These are phyloP conservation scores for Phytophthora tentaculata DNA, from an alignment of 352 stramenopile genomes.

Conservation along the genomic window DNA sequence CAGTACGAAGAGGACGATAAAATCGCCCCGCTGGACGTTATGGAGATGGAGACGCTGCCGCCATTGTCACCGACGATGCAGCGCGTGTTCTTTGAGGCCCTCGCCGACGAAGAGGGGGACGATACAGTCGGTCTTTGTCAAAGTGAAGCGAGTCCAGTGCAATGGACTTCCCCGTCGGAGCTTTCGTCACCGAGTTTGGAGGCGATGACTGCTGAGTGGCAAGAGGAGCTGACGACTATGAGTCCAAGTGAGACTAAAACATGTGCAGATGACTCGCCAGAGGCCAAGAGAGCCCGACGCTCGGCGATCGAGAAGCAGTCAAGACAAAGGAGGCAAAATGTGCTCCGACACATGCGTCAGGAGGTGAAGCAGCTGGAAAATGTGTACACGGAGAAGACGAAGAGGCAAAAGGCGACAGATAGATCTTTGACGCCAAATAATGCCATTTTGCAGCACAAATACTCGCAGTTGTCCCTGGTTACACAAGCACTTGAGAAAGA, in stretches of 20 bases:
- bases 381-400: conserved; percentile 45
- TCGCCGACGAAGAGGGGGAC: conserved; percentile 23
- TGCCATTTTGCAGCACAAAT: conserved; percentile 32
- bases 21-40: conserved; percentile 7
- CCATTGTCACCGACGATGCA: conserved; percentile 34
- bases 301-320: conserved; percentile 70
- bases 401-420: conserved; percentile 17
- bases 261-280: conserved; percentile 13
- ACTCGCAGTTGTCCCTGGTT: conserved; percentile 44
- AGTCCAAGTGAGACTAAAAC: conserved; percentile 28
- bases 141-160: conserved; percentile 11
- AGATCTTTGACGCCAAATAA: not conserved
- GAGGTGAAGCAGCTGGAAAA: conserved; percentile 58
- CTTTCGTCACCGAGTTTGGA: conserved; percentile 25
- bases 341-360: conserved; percentile 50
- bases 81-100: conserved; percentile 26
- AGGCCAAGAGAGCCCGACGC: conserved; percentile 47
- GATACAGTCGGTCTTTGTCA: conserved; percentile 13
- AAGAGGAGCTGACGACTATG: conserved; percentile 16
- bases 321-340: conserved; percentile 38
- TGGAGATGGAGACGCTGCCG: conserved; percentile 19
- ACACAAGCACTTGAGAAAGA: conserved; percentile 50
- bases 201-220: conserved; percentile 18
- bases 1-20: conserved; percentile 8
- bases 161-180: not conserved